Percentiles rank a stretch among this genome's conserved stretches.
Evolutionary conservation across 2,329 filamentous ascomycete species (phyloP).

Genomic region (Penicillium rolfsii): DNA sequence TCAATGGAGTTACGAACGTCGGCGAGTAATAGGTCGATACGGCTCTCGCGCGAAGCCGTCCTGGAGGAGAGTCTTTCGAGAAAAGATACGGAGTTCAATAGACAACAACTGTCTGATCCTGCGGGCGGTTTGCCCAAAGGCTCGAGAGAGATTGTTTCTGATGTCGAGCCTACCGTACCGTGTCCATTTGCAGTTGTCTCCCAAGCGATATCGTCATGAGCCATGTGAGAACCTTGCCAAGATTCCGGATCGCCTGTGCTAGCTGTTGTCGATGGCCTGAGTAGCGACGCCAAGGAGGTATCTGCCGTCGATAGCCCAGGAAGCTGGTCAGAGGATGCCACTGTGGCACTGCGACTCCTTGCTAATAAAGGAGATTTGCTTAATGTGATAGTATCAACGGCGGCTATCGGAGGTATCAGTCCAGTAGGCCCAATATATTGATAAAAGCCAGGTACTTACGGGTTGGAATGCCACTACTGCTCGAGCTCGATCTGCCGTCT

Average conservation of each 20-base stretch:
- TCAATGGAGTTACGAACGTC: background rate
- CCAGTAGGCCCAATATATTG: no score
- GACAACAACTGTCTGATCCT: constrained; percentile 1
- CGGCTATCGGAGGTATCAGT: no score
- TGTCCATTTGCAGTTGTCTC: no score
- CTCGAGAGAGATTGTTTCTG: background rate
- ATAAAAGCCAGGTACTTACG: no score
- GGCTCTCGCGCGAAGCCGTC: background rate
- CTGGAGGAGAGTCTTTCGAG: background rate
- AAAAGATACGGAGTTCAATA: background rate
- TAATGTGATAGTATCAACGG: no score
- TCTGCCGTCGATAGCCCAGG: constrained; percentile 1
- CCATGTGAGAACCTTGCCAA: no score
- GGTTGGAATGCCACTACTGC: no score
- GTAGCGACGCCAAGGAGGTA: background rate
- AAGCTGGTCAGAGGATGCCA: background rate
- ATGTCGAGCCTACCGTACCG: no score
- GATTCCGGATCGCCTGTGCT: no score
- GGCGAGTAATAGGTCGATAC: constrained; percentile 1
- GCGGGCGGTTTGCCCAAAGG: background rate
- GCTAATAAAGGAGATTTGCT: background rate
- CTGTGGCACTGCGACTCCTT: background rate
- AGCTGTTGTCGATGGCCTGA: background rate
- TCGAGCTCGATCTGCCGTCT: no score
- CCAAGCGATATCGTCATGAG: no score